Base-by-base conservation (phyloP, 257 asterid species). In the Solanum megistacrolobum region DNA sequence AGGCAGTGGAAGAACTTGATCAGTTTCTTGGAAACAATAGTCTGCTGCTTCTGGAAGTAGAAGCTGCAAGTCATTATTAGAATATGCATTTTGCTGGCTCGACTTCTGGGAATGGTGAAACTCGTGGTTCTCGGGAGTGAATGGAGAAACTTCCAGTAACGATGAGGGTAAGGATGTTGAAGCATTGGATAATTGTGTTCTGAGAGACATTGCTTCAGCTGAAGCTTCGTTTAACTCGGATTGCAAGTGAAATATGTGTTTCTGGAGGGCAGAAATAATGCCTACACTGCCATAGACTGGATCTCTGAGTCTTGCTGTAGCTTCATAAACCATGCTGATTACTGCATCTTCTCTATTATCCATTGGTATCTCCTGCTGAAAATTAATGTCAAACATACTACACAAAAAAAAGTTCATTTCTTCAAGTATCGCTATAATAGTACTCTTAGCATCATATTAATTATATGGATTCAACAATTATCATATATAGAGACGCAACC, bases 271-370 rank as follows among this genome's bases (percentile, higher is more conserved):
- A 1, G 94, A 86, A 48, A 93, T 90, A 34, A 90, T 72, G 8
- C 91, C 89, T 8, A 92, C 91, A 58, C 92, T 90, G 68, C 95
- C 95, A 29, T 93, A 91, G 6, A 90, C 90, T 1, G 95, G 94
- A 69, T 93, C 90, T 48, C 87, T 90, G 69, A 89, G 91, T 88
- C 94, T 90, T 39, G 91, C 92, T 20, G 83, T 89, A 20, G 93
- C 92, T 88, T 93, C 95, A 29, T 88, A 93, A 18, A 91, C 92
- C 90, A 91, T 90, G 90, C 95, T 93, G 79, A 75, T 90, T 39
- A 88, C 95, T 23, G 94, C 93, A 87, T 91, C 92, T 86, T 52
- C 91, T 85, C 93, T 88, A 32, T 86, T 87, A 18, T 68, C 76
- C 62, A 73, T 82, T 6, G 92, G 93, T 83, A 91, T 87, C 68